phyloP scores from a whole-genome alignment of 1,284 basidiomycete genomes.

The Malassezia equina region DNA sequence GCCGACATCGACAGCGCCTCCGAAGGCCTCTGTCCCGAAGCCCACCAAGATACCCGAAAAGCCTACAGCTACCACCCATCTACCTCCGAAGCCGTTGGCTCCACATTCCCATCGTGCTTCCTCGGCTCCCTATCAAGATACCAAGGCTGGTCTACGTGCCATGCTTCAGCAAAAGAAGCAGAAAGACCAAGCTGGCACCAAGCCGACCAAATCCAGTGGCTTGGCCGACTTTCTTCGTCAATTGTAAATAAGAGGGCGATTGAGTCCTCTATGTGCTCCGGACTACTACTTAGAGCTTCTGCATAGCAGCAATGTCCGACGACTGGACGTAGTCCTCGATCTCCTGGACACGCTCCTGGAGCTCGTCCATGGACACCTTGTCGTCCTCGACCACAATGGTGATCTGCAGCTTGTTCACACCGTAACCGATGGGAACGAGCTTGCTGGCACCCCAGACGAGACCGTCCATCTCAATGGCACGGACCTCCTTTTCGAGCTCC shows the following conservation, averaged over 20 bases:
- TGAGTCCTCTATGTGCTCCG: not conserved
- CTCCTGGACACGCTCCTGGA: conserved; percentile 57
- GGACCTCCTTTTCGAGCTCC: conserved; percentile 69
- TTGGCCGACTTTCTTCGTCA: conserved; percentile 10
- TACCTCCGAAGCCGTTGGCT: too few relatives aligned
- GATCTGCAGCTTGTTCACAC: conserved; percentile 84
- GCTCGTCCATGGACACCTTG: conserved; percentile 83
- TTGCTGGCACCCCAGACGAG: conserved; percentile 82
- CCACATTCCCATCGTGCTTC: not conserved
- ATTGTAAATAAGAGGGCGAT: not conserved
- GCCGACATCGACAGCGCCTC: not conserved
- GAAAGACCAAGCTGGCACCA: not conserved
- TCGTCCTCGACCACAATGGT: conserved; percentile 93
- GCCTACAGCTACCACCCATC: not conserved
- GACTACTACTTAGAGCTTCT: conserved; percentile 36
- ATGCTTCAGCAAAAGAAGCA: conserved; percentile 13
- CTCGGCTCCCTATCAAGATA: not conserved
- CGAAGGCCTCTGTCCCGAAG: not conserved
- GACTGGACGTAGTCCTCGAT: conserved; percentile 95
- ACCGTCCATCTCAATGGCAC: conserved; percentile 78
- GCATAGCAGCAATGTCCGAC: conserved; percentile 56
- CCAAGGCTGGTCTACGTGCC: conserved; percentile 10
- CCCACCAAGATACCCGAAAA: not conserved
- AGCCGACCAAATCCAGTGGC: not conserved
- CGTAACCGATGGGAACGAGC: conserved; percentile 85